A percentile compares a stretch with the other conserved stretches of the same genome.
Evolutionary conservation across 345 rosid genomes (phyloP).

Genomic region (Kandelia obovata): DNA sequence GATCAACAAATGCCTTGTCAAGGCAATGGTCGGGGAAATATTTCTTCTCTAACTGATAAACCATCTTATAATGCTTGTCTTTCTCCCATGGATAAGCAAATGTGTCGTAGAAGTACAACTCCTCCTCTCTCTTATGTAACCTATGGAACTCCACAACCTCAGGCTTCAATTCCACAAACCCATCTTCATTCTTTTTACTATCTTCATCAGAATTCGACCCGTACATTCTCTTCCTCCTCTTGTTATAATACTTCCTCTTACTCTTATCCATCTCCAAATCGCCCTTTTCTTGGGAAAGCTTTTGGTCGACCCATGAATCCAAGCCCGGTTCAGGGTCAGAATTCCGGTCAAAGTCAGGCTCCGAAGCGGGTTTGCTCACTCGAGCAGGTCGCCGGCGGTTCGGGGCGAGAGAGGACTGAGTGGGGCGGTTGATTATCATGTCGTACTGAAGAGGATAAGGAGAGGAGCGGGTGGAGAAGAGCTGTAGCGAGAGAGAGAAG

Average conservation of each 20-base stretch:
- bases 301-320: constrained; percentile 81
- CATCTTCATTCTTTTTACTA: constrained; percentile 44
- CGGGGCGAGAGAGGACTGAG: constrained; percentile 41
- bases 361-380: constrained; percentile 21
- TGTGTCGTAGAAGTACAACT: constrained; percentile 72
- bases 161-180: constrained; percentile 82
- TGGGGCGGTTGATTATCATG: constrained; percentile 69
- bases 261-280: constrained; percentile 66
- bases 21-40: constrained; percentile 83
- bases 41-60: constrained; percentile 93
- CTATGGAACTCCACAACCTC: constrained; percentile 71
- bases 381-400: constrained; percentile 42
- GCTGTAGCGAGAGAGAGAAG: constrained; percentile 23
- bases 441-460: constrained; percentile 87
- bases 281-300: constrained; percentile 43
- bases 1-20: constrained; percentile 82
- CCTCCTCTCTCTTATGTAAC: constrained; percentile 89
- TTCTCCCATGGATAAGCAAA: constrained; percentile 96
- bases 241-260: constrained; percentile 79
- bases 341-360: constrained; percentile 29
- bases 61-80: constrained; percentile 96
- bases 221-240: constrained; percentile 77
- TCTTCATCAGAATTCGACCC: constrained; percentile 94
- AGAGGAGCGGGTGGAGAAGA: constrained; percentile 60
- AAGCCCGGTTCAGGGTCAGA: constrained; percentile 46